These are phyloP conservation scores for Tilletia walkeri DNA, from an alignment of 1,284 basidiomycete genomes.

Conservation along the genomic window DNA sequence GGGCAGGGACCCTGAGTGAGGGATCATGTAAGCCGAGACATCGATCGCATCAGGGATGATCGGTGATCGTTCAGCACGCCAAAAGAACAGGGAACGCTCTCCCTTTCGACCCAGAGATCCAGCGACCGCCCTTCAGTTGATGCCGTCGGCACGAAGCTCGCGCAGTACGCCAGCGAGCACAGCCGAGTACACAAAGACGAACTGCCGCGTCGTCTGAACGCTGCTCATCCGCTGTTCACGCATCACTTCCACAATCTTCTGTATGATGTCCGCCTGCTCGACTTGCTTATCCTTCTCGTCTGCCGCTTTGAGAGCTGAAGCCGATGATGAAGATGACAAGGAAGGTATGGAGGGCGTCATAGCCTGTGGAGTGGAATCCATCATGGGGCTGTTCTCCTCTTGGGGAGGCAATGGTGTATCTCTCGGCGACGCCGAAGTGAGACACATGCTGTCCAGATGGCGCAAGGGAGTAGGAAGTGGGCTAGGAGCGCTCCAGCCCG, in stretches of 20 bases:
- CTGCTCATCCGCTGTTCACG: constrained; percentile 53
- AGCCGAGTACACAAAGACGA: constrained; percentile 49
- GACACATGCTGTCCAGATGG: constrained; percentile 10
- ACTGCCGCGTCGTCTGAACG: constrained; percentile 52
- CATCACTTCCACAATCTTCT: constrained; percentile 29
- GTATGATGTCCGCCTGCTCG: constrained; percentile 29
- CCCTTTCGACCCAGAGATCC: no score
- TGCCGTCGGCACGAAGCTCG: constrained; percentile 22
- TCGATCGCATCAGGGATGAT: no score
- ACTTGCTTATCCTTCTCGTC: no score
- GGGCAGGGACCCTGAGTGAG: no score
- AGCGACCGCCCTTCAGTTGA: not conserved
- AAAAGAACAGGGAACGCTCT: not conserved
- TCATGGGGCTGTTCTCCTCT: no score
- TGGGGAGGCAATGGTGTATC: not conserved
- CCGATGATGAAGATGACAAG: no score
- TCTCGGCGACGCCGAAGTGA: not conserved
- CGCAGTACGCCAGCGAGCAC: constrained; percentile 41
- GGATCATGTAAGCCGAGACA: no score
- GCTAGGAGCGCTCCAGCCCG: not conserved
- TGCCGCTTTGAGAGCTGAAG: no score
- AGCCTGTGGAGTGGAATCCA: not conserved
- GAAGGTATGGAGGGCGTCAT: no score
- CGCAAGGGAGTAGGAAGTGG: constrained; percentile 4
- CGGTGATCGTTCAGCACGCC: no score